A percentile compares a stretch with the other conserved stretches of the same genome.
These are phyloP conservation scores for Colletotrichum spaethianum DNA, from an alignment of 2,329 filamentous ascomycete species.

Conservation along the genomic window DNA sequence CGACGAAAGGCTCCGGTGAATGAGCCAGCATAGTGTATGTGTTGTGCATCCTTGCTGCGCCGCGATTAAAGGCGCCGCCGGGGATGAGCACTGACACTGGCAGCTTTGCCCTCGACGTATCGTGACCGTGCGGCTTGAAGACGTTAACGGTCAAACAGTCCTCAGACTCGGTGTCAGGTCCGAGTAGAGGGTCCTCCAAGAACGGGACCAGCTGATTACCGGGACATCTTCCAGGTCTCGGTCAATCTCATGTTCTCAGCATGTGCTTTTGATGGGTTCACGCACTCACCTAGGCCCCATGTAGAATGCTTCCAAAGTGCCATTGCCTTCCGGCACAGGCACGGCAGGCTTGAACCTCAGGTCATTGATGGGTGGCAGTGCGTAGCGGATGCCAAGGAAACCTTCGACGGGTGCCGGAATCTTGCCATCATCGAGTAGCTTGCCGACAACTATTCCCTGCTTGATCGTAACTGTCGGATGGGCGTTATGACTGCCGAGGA, in stretches of 20 bases:
- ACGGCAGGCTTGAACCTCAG: conserved; percentile 57
- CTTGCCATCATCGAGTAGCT: conserved; percentile 48
- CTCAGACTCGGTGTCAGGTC: background rate
- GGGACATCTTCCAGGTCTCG: conserved; percentile 47
- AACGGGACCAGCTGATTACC: background rate
- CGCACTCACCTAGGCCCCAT: conserved; percentile 44
- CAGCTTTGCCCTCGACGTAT: background rate
- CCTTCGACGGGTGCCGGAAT: conserved; percentile 52
- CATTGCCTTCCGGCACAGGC: conserved; percentile 47
- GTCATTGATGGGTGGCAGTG: conserved; percentile 58
- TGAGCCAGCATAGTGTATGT: conserved; percentile 61
- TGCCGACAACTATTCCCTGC: conserved; percentile 51
- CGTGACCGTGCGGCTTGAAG: background rate
- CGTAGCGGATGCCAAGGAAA: conserved; percentile 65
- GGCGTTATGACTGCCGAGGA: too few species aligned
- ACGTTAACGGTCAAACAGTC: background rate
- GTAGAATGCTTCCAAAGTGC: conserved; percentile 45
- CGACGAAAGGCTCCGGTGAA: conserved; percentile 61
- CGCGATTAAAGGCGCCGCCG: background rate
- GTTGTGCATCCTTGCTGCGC: conserved; percentile 55
- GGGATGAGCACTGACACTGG: background rate
- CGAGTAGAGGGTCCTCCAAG: background rate
- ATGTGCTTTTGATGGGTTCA: too few species aligned
- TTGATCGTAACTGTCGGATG: conserved; percentile 48
- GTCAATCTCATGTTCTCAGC: background rate